phyloP scores from a whole-genome alignment of 345 rosid genomes.

The Raphanus raphanistrum region DNA sequence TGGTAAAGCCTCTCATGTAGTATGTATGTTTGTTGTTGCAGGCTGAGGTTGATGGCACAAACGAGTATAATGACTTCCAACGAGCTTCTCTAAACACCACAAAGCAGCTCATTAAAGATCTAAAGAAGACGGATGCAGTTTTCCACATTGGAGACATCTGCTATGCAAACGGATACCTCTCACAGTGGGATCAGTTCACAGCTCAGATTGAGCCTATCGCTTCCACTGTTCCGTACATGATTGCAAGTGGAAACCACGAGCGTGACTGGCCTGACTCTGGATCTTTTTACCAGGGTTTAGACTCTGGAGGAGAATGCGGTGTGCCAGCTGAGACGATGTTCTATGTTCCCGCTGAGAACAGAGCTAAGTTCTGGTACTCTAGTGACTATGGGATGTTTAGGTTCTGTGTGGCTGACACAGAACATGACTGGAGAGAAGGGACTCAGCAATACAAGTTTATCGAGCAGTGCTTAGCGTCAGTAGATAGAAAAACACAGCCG shows the following conservation, averaged over 20 bases:
- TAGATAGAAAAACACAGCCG: constrained; percentile 68
- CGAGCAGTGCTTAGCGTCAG: constrained; percentile 67
- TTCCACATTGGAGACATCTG: constrained; percentile 74
- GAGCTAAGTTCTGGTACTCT: constrained; percentile 68
- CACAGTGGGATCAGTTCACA: constrained; percentile 77
- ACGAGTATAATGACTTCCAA: constrained; percentile 54
- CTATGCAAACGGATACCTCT: constrained; percentile 71
- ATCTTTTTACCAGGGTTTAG: constrained; percentile 56
- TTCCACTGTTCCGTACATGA: constrained; percentile 67
- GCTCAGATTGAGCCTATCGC: constrained; percentile 72
- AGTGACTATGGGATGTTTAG: constrained; percentile 80
- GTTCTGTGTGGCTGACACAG: constrained; percentile 73
- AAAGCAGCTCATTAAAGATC: constrained; percentile 55
- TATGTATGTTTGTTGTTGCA: not conserved
- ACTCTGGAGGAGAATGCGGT: constrained; percentile 84
- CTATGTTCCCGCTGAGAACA: constrained; percentile 64
- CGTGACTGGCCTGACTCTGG: constrained; percentile 72
- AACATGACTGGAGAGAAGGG: constrained; percentile 82
- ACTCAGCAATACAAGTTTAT: constrained; percentile 70
- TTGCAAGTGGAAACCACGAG: constrained; percentile 79
- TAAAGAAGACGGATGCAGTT: constrained; percentile 54
- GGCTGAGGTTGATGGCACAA: constrained; percentile 73
- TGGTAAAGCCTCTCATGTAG: too few relatives aligned
- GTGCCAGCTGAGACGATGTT: constrained; percentile 74
- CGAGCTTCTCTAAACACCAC: constrained; percentile 68